Conservation (phyloP, 164 flowering plant genomes). For the Tetrastigma voinierianum region DNA sequence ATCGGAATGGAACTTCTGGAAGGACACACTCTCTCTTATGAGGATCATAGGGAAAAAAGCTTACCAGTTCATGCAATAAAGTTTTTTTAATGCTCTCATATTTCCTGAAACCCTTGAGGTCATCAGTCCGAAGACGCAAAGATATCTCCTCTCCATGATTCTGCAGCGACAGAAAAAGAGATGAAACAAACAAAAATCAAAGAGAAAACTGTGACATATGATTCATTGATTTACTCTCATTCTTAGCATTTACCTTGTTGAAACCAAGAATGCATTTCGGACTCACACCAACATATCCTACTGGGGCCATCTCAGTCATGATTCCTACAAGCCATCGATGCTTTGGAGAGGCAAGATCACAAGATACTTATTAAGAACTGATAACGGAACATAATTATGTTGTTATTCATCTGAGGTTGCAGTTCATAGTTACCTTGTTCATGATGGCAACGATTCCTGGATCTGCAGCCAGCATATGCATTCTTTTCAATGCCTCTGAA, state of each 20-base stretch:
- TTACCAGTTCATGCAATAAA: conserved; percentile 94
- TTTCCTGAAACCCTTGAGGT: conserved; percentile 94
- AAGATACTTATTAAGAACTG: conserved; percentile 18
- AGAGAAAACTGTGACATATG: background rate
- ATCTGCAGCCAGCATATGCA: conserved; percentile 98
- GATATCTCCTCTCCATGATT: conserved; percentile 98
- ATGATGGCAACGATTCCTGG: conserved; percentile 93
- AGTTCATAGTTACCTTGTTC: conserved; percentile 66
- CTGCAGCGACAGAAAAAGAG: conserved; percentile 36
- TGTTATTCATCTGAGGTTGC: background rate
- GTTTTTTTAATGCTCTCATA: conserved; percentile 91
- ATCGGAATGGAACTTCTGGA: background rate
- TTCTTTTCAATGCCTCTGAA: conserved; percentile 79
- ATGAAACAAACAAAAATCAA: background rate
- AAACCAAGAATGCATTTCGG: conserved; percentile 90
- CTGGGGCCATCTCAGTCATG: conserved; percentile 98
- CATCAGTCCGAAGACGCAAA: conserved; percentile 96
- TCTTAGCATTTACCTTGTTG: conserved; percentile 61
- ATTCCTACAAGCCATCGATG: conserved; percentile 95
- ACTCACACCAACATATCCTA: conserved; percentile 93
- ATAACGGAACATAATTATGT: background rate
- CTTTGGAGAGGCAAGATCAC: conserved; percentile 35
- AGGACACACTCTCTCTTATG: too few relatives aligned
- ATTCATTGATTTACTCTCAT: background rate
- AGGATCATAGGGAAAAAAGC: conserved; percentile 12